Evolutionary conservation across 2,329 filamentous ascomycete species (phyloP).

Genomic region (Onygenales sp.): DNA sequence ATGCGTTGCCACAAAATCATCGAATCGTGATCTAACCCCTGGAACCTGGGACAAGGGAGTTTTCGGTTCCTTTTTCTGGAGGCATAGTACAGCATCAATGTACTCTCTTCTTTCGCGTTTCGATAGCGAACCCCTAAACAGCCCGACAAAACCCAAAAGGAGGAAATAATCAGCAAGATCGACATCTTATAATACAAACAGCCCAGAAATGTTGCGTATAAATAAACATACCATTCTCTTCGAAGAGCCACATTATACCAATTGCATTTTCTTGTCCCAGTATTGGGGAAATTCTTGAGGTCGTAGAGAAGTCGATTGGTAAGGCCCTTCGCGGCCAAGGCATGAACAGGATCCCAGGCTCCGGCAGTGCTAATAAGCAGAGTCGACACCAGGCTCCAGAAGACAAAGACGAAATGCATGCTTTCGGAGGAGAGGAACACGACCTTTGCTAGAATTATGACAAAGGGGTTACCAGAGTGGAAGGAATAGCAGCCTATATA

Average conservation of each 20-base stretch:
- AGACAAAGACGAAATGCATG: background rate
- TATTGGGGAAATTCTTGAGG: background rate
- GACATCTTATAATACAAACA: no score
- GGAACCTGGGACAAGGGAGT: background rate
- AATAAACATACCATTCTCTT: background rate
- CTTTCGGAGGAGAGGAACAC: background rate
- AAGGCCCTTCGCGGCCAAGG: background rate
- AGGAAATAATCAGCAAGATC: background rate
- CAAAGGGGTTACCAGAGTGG: no score
- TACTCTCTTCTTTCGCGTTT: conserved; percentile 5
- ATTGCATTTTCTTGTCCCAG: background rate
- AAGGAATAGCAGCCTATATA: no score
- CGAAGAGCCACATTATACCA: background rate
- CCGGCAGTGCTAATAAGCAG: background rate
- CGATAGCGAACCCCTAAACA: background rate
- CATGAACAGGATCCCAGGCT: background rate
- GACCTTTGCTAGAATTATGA: no score
- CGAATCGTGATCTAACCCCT: conserved; percentile 5
- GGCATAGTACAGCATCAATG: conserved; percentile 7
- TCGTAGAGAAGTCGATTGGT: background rate
- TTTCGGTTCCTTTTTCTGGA: conserved; percentile 1
- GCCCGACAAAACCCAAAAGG: background rate
- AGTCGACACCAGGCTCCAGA: background rate
- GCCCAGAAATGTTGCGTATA: background rate
- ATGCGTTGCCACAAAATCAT: conserved; percentile 6